These are phyloP conservation scores for Omphalea diandra DNA, from an alignment of 441 rosid species.

Conservation along the genomic window DNA sequence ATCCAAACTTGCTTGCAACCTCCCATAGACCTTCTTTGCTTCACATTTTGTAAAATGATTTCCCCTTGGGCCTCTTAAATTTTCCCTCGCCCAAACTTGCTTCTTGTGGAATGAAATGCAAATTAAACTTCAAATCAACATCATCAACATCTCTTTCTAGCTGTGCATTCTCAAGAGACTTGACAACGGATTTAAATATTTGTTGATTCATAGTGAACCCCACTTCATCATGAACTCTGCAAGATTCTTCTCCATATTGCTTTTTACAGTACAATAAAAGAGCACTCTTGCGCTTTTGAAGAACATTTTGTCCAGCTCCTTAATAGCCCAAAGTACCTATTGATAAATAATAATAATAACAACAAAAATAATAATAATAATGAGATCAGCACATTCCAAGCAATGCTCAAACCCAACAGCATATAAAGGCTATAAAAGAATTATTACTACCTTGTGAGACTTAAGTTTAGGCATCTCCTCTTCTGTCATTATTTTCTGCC, in stretches of 20 bases:
- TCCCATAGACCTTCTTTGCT: constrained; percentile 88
- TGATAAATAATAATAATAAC: too few species aligned
- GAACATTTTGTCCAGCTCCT: too few species aligned
- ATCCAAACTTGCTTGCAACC: constrained; percentile 81
- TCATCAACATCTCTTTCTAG: constrained; percentile 93
- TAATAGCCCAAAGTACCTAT: too few species aligned
- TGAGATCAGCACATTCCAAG: too few species aligned
- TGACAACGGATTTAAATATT: constrained; percentile 67
- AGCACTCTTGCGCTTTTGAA: constrained; percentile 83
- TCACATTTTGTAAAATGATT: constrained; percentile 68
- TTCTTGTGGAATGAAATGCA: constrained; percentile 86
- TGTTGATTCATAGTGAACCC: constrained; percentile 67
- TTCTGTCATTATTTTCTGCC: constrained; percentile 5
- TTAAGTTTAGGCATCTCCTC: constrained; percentile 8
- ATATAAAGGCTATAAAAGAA: too few species aligned
- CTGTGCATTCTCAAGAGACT: constrained; percentile 65
- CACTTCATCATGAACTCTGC: constrained; percentile 75
- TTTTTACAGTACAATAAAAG: constrained; percentile 63
- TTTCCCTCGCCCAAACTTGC: constrained; percentile 72
- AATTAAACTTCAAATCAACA: constrained; percentile 81
- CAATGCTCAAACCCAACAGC: too few species aligned
- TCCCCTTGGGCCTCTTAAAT: constrained; percentile 84
- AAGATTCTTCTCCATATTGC: constrained; percentile 77
- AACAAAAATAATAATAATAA: too few species aligned
- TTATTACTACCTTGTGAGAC: constrained; percentile 26